phyloP scores from a whole-genome alignment of 805 yeast species.

The Candida namnaoensis region DNA sequence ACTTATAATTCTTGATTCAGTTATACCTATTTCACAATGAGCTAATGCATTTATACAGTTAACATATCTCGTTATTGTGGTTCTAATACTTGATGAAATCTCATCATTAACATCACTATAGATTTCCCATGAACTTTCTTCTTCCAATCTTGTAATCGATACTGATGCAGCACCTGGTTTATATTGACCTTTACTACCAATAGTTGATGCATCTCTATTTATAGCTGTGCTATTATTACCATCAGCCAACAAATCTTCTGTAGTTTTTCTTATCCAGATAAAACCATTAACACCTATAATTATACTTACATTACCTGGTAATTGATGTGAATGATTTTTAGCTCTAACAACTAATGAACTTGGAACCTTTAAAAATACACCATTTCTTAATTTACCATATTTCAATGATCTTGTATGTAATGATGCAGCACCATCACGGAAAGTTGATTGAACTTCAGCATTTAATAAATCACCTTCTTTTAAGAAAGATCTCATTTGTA shows the following conservation, averaged over 20 bases:
- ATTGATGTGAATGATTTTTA: conserved; percentile 75
- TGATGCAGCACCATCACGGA: conserved; percentile 86
- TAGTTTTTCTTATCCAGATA: conserved; percentile 81
- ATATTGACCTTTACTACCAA: conserved; percentile 24
- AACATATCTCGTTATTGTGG: conserved; percentile 75
- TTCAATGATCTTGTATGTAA: conserved; percentile 91
- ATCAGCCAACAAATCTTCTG: conserved; percentile 21
- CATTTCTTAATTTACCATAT: conserved; percentile 92
- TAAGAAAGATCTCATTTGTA: conserved; percentile 88
- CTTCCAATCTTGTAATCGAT: conserved; percentile 79
- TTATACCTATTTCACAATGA: conserved; percentile 80
- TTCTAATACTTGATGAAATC: conserved; percentile 51
- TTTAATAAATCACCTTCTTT: conserved; percentile 95
- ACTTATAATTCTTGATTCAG: conserved; percentile 66
- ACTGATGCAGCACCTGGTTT: conserved; percentile 51
- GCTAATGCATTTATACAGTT: conserved; percentile 79
- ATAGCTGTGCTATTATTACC: conserved; percentile 18
- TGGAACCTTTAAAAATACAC: conserved; percentile 75
- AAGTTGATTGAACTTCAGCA: conserved; percentile 91
- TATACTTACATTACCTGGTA: conserved; percentile 92
- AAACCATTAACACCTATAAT: conserved; percentile 94
- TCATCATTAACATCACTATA: conserved; percentile 83
- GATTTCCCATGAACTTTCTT: conserved; percentile 91
- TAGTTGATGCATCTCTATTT: conserved; percentile 25
- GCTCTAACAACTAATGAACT: conserved; percentile 76